Evolutionary conservation across 2,329 filamentous ascomycete genomes (phyloP).

Genomic region (Talaromyces sp.): DNA sequence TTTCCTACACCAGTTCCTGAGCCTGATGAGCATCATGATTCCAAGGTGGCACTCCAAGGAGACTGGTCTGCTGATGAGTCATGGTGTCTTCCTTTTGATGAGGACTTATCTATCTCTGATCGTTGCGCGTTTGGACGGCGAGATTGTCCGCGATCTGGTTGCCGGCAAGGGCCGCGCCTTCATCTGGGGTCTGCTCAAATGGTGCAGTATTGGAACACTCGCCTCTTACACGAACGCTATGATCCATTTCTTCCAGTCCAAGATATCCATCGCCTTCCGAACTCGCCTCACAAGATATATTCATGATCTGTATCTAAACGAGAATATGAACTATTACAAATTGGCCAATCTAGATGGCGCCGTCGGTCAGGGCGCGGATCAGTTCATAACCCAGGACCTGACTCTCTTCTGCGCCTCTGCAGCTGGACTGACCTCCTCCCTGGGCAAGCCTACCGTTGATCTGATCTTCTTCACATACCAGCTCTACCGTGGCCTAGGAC

Average conservation of each 20-base stretch:
- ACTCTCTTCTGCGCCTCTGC: slow-evolving; percentile 92
- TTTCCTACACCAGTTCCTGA: slow-evolving; percentile 94
- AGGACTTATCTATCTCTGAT: slow-evolving; percentile 91
- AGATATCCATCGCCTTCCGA: slow-evolving; percentile 96
- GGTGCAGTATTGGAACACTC: slow-evolving; percentile 88
- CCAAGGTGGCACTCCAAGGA: slow-evolving; percentile 94
- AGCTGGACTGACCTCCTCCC: slow-evolving; percentile 86
- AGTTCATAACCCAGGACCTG: slow-evolving; percentile 95
- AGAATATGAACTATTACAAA: slow-evolving; percentile 95
- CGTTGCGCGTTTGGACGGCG: slow-evolving; percentile 87
- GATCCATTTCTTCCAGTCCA: slow-evolving; percentile 97
- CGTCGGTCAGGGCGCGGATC: slow-evolving; percentile 84
- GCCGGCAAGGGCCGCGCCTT: slow-evolving; percentile 87
- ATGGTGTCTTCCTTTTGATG: slow-evolving; percentile 83
- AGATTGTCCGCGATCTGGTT: slow-evolving; percentile 94
- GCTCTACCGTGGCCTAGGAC: slow-evolving; percentile 84
- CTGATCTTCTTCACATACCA: slow-evolving; percentile 98
- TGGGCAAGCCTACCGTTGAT: slow-evolving; percentile 98
- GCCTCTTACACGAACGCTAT: slow-evolving; percentile 97
- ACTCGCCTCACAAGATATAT: slow-evolving; percentile 94
- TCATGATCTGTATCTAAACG: slow-evolving; percentile 92
- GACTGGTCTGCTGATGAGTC: slow-evolving; percentile 80
- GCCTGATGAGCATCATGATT: slow-evolving; percentile 95
- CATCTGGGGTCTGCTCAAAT: slow-evolving; percentile 83
- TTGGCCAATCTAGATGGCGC: slow-evolving; percentile 88